Percentiles rank a stretch among this genome's conserved stretches.
Conservation (phyloP, 495 filamentous ascomycete genomes). For the Penicillium desertorum region DNA sequence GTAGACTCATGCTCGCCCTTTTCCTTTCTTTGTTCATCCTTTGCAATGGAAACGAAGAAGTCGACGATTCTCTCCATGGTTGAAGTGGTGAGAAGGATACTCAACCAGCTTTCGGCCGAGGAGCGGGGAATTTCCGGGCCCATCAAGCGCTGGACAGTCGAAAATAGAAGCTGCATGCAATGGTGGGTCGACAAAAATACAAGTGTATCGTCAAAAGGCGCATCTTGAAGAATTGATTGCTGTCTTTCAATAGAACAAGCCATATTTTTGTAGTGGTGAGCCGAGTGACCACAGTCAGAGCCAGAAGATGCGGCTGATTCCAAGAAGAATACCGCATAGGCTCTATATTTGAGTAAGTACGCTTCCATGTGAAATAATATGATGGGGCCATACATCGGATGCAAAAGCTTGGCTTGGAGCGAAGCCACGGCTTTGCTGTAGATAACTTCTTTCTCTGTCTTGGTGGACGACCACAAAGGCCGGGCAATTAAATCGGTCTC, state of each 20-base stretch:
- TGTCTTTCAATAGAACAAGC: slow-evolving; percentile 16
- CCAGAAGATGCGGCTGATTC: slow-evolving; percentile 22
- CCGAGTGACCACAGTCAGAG: slow-evolving; percentile 5
- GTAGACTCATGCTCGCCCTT: slow-evolving; percentile 2
- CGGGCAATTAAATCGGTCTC: slow-evolving; percentile 23
- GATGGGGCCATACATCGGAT: slow-evolving; percentile 22
- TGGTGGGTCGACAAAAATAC: slow-evolving; percentile 32
- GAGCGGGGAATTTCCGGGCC: slow-evolving; percentile 27
- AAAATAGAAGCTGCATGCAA: slow-evolving; percentile 31
- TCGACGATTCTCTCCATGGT: slow-evolving; percentile 29
- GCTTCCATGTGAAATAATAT: neutral
- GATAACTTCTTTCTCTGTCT: slow-evolving; percentile 30
- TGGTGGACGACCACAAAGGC: slow-evolving; percentile 26
- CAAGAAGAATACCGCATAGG: slow-evolving; percentile 33
- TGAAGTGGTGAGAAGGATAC: slow-evolving; percentile 31
- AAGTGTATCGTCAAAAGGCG: slow-evolving; percentile 29
- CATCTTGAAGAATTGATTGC: slow-evolving; percentile 27
- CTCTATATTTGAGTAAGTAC: slow-evolving; percentile 17
- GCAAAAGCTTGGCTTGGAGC: slow-evolving; percentile 28
- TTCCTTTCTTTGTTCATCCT: slow-evolving; percentile 18
- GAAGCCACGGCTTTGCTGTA: slow-evolving; percentile 29
- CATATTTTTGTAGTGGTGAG: slow-evolving; percentile 1
- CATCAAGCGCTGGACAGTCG: slow-evolving; percentile 31
- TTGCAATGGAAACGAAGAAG: slow-evolving; percentile 27
- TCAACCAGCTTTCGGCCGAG: slow-evolving; percentile 30